A percentile compares a stretch with the other conserved stretches of the same genome.
phyloP scores from a whole-genome alignment of 2,329 filamentous ascomycete genomes.

The Beauveria bassiana region DNA sequence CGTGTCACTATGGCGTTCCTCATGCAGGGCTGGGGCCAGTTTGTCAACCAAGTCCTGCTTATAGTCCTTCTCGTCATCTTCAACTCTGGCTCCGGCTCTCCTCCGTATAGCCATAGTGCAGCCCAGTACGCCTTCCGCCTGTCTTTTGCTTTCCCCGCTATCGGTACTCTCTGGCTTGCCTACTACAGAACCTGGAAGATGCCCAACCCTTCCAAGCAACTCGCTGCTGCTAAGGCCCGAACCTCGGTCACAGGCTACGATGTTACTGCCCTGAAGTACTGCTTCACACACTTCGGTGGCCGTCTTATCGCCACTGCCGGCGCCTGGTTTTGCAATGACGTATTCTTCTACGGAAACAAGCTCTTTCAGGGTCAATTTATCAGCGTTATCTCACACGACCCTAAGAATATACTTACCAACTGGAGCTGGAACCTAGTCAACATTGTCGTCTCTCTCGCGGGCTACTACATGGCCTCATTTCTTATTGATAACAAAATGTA shows the following conservation, averaged over 20 bases:
- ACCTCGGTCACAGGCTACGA: constrained; percentile 87
- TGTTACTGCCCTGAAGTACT: constrained; percentile 69
- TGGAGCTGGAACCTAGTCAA: constrained; percentile 95
- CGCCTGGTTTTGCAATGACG: constrained; percentile 92
- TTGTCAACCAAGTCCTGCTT: constrained; percentile 84
- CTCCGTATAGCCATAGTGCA: constrained; percentile 69
- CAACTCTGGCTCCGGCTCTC: constrained; percentile 65
- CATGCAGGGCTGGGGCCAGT: constrained; percentile 98
- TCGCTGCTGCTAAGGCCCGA: constrained; percentile 78
- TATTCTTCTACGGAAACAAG: constrained; percentile 99
- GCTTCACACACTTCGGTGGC: constrained; percentile 75
- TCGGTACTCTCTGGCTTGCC: constrained; percentile 87
- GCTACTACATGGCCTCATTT: constrained; percentile 85
- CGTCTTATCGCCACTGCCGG: constrained; percentile 81
- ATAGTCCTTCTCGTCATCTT: constrained; percentile 84
- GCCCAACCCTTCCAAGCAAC: constrained; percentile 77
- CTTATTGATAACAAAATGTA: constrained; percentile 95
- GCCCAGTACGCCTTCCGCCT: constrained; percentile 89
- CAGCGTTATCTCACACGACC: constrained; percentile 62
- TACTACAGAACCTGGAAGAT: constrained; percentile 97
- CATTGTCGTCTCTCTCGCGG: constrained; percentile 73
- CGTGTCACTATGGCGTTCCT: constrained; percentile 94
- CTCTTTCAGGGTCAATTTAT: constrained; percentile 93
- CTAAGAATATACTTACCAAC: constrained; percentile 67
- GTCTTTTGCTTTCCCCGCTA: constrained; percentile 83